Conservation (phyloP, 208 protist species). For the Leptomonas seymouri region DNA sequence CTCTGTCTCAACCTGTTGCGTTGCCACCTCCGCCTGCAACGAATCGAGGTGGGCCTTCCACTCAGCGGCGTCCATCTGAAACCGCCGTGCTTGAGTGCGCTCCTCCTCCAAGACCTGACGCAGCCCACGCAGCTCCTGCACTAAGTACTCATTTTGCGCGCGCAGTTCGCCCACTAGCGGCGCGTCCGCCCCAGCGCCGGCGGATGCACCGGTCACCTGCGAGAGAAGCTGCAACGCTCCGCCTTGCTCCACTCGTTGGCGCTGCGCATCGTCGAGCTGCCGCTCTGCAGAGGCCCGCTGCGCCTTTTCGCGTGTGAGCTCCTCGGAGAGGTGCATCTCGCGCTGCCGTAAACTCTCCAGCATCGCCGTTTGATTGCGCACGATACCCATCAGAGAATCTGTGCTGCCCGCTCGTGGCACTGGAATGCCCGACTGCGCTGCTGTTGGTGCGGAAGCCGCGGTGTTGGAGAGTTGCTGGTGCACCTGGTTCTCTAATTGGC, state of each 20-base stretch:
- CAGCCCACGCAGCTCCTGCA: constrained; percentile 58
- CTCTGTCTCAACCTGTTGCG: constrained; percentile 66
- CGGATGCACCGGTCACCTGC: constrained; percentile 29
- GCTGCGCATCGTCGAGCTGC: constrained; percentile 51
- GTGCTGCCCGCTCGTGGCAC: constrained; percentile 19
- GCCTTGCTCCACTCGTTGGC: constrained; percentile 60
- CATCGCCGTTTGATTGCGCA: constrained; percentile 73
- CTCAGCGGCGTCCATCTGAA: constrained; percentile 61
- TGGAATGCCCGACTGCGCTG: neutral
- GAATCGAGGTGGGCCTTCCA: constrained; percentile 65
- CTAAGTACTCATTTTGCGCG: constrained; percentile 50
- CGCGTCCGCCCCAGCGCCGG: constrained; percentile 23
- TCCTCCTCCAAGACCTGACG: constrained; percentile 63
- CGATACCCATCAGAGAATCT: constrained; percentile 55
- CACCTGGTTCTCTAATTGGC: constrained; percentile 63
- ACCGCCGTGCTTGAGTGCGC: constrained; percentile 38
- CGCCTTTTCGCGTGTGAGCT: constrained; percentile 56
- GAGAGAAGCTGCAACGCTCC: constrained; percentile 51
- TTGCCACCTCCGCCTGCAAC: constrained; percentile 54
- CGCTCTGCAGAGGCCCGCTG: constrained; percentile 37
- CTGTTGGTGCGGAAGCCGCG: neutral
- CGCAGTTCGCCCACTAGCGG: constrained; percentile 70
- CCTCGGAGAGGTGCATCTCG: constrained; percentile 59
- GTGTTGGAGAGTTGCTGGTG: constrained; percentile 37
- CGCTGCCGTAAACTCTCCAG: constrained; percentile 81